Percentiles rank a stretch among this genome's conserved stretches.
Evolutionary conservation across 768 basidiomycete genomes (phyloP).

Genomic region (Rhodosporidiobolus odoratus): DNA sequence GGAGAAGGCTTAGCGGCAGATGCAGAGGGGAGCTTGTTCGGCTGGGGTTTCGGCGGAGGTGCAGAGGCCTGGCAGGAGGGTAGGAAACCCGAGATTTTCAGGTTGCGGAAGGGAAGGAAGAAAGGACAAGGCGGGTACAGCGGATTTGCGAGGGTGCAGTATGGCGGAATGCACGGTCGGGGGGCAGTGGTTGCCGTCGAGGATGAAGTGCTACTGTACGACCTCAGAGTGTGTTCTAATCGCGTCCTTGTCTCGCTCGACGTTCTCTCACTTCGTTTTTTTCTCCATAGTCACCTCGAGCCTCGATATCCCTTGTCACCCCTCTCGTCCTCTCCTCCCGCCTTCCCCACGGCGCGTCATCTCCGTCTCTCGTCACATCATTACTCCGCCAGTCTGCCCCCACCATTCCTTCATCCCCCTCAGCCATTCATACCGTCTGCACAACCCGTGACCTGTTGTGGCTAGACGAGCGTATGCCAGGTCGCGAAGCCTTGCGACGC

Average conservation of each 20-base stretch:
- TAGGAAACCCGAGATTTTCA: conserved; percentile 10
- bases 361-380: conserved; percentile 21
- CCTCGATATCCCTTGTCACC: background rate
- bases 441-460: conserved; percentile 31
- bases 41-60: conserved; percentile 11
- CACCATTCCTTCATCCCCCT: background rate
- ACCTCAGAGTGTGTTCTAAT: conserved; percentile 12
- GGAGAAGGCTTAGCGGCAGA: conserved; percentile 27
- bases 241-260: background rate
- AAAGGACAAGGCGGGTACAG: background rate
- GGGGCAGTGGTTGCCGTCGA: conserved; percentile 28
- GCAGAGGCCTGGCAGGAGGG: background rate
- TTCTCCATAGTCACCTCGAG: background rate
- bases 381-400: background rate
- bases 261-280: background rate
- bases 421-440: conserved; percentile 9
- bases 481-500: conserved; percentile 19
- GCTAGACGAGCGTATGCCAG: conserved; percentile 30
- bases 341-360: background rate
- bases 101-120: conserved; percentile 13
- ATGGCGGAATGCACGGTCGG: conserved; percentile 7
- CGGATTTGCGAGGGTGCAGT: conserved; percentile 24
- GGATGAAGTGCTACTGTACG: conserved; percentile 33
- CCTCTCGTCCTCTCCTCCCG: background rate
- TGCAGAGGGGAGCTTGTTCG: conserved; percentile 13